These are phyloP conservation scores for Colletotrichum lini DNA, from an alignment of 2,329 filamentous ascomycete genomes.

Conservation along the genomic window DNA sequence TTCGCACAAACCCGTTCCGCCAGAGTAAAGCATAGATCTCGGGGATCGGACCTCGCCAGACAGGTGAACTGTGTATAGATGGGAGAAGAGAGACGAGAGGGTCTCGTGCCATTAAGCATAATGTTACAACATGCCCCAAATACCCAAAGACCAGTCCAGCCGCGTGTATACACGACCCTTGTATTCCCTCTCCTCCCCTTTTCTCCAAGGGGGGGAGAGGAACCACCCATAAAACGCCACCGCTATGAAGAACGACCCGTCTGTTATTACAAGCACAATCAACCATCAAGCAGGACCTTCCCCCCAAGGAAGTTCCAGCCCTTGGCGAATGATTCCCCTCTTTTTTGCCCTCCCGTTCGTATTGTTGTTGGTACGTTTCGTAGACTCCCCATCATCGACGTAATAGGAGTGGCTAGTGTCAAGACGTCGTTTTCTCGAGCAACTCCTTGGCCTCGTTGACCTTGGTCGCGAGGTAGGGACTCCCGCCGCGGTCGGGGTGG, in stretches of 20 bases:
- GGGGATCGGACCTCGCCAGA: not conserved
- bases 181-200: not conserved
- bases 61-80: not conserved
- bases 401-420: conserved; percentile 16
- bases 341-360: not conserved
- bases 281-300: conserved; percentile 29
- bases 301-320: not conserved
- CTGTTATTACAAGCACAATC: conserved; percentile 51
- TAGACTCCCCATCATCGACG: not conserved
- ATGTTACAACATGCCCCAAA: conserved; percentile 19
- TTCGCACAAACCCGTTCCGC: too few relatives aligned
- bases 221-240: conserved; percentile 54
- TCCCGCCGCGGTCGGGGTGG: conserved; percentile 97
- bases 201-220: not conserved
- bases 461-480: conserved; percentile 96
- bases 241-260: conserved; percentile 58
- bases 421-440: conserved; percentile 78
- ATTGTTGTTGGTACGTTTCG: conserved; percentile 15
- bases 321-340: not conserved
- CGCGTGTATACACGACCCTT: not conserved
- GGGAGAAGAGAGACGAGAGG: conserved; percentile 40
- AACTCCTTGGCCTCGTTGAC: conserved; percentile 99
- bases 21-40: not conserved
- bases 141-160: conserved; percentile 22
- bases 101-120: conserved; percentile 37